Percentiles rank a stretch among this genome's conserved stretches.
These are phyloP conservation scores for Arthrobotrys entomopaga DNA, from an alignment of 2,329 filamentous ascomycete genomes.

Conservation along the genomic window DNA sequence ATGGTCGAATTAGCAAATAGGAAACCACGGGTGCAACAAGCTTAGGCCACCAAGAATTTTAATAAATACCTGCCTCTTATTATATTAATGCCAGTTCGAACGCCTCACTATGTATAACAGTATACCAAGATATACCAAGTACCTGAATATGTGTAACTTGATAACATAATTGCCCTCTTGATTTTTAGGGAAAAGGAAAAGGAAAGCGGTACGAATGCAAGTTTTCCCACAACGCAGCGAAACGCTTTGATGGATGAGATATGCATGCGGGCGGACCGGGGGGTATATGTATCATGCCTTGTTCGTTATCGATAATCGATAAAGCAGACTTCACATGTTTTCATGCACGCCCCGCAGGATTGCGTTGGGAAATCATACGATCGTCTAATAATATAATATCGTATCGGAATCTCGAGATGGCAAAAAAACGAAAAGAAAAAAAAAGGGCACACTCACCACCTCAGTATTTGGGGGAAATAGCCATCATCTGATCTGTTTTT, in stretches of 20 bases:
- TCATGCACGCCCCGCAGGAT: constrained; percentile 37
- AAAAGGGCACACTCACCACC: too few species aligned
- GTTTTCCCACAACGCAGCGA: background rate
- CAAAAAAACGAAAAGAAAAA: constrained; percentile 7
- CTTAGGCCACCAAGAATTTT: background rate
- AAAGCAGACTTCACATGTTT: constrained; percentile 21
- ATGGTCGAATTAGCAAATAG: background rate
- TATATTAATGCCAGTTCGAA: constrained; percentile 1
- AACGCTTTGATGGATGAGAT: background rate
- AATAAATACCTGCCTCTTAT: background rate
- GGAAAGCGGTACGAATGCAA: background rate
- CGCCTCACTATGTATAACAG: background rate
- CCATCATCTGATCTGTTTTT: constrained; percentile 33
- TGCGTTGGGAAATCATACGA: constrained; percentile 36
- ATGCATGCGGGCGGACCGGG: constrained; percentile 30
- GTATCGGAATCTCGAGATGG: constrained; percentile 16
- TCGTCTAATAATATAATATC: constrained; percentile 35
- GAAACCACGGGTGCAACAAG: background rate
- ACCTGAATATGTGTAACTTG: background rate
- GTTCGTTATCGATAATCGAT: constrained; percentile 35
- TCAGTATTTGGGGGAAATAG: too few species aligned
- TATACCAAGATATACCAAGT: background rate
- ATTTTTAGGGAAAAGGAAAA: background rate
- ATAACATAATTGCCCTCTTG: background rate
- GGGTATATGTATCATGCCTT: constrained; percentile 7